Evolutionary conservation across 352 stramenopile species (phyloP).

Genomic region (Globisporangium irregulare): DNA sequence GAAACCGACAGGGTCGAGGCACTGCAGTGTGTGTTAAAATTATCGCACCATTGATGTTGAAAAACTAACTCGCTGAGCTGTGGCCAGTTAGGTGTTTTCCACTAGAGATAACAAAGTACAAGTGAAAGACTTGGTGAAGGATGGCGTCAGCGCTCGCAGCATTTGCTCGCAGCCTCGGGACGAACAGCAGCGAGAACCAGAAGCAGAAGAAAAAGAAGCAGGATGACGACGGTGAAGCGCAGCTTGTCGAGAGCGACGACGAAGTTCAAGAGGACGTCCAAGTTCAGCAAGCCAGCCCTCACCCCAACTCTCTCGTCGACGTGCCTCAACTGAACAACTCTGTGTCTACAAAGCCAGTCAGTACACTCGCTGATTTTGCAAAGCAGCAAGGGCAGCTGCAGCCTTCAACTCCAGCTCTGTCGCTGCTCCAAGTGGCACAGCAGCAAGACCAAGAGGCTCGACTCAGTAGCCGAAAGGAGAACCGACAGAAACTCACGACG

Average conservation of each 20-base stretch:
- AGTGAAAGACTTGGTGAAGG: no score
- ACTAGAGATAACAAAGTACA: no score
- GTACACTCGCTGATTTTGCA: constrained; percentile 31
- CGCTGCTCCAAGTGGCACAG: constrained; percentile 24
- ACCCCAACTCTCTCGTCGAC: background rate
- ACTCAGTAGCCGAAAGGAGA: background rate
- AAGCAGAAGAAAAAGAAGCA: background rate
- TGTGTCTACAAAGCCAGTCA: background rate
- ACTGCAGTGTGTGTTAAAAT: no score
- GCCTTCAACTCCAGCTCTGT: background rate
- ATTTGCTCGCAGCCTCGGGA: constrained; percentile 1
- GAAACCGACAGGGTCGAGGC: no score
- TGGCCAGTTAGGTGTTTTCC: no score
- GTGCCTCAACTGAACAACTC: background rate
- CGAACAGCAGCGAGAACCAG: background rate
- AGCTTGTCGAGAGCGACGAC: constrained; percentile 31
- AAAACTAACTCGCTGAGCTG: no score
- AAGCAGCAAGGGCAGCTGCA: constrained; percentile 21
- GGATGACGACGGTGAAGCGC: constrained; percentile 23
- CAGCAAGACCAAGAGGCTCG: constrained; percentile 5
- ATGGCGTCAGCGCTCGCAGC: constrained; percentile 14
- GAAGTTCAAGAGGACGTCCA: constrained; percentile 12
- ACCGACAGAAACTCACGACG: constrained; percentile 13
- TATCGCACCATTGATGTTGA: no score
- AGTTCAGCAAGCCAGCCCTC: background rate